phyloP scores from a whole-genome alignment of 495 filamentous ascomycete genomes.

The Xylaria bambusicola region DNA sequence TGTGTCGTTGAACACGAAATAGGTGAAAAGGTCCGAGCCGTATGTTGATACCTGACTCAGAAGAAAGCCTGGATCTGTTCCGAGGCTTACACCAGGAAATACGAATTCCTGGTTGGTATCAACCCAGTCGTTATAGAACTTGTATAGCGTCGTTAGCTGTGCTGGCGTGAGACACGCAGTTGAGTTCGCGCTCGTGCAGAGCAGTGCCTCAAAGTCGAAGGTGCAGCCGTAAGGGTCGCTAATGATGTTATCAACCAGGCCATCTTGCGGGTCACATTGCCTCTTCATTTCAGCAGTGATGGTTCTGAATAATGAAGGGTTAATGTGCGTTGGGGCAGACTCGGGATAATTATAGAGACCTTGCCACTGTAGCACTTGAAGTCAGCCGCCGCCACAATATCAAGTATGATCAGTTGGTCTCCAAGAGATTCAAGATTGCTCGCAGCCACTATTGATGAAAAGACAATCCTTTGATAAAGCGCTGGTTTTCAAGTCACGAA shows the following conservation, averaged over 20 bases:
- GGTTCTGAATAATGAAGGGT: constrained; percentile 49
- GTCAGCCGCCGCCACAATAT: neutral
- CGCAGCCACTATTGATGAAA: no score
- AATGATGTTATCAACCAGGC: constrained; percentile 63
- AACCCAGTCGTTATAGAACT: constrained; percentile 55
- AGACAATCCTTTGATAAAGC: no score
- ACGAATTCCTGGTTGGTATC: constrained; percentile 35
- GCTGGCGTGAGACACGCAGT: constrained; percentile 54
- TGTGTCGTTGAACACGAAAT: constrained; percentile 46
- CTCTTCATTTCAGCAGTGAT: constrained; percentile 60
- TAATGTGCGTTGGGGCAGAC: constrained; percentile 52
- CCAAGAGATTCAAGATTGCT: no score
- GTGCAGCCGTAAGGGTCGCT: constrained; percentile 61
- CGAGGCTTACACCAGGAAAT: constrained; percentile 25
- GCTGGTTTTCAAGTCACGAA: no score
- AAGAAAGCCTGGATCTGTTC: constrained; percentile 21
- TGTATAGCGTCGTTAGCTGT: constrained; percentile 57
- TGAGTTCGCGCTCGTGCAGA: constrained; percentile 47
- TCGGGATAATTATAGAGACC: constrained; percentile 41
- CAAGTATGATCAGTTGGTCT: no score
- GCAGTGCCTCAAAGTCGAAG: constrained; percentile 54
- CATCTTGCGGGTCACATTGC: constrained; percentile 68
- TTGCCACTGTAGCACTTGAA: constrained; percentile 19
- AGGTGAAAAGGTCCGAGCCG: constrained; percentile 38
- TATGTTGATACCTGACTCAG: constrained; percentile 23